A percentile compares a stretch with the other conserved stretches of the same genome.
Conservation (phyloP, 1,139 yeast genomes). For the Pichia sp. region DNA sequence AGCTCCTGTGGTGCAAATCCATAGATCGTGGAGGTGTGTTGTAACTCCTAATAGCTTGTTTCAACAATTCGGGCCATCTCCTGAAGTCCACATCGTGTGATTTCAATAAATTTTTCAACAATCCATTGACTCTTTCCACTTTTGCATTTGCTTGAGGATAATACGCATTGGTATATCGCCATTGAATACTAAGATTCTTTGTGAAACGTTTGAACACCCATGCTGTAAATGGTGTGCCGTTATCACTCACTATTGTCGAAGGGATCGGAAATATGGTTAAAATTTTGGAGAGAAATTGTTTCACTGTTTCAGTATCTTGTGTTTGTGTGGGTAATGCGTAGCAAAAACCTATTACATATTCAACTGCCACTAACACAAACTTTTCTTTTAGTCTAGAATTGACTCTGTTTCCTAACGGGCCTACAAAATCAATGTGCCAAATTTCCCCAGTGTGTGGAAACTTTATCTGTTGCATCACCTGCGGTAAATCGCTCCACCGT, state of each 20-base stretch:
- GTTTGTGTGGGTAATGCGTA: no score
- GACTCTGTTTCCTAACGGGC: no score
- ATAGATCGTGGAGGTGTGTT: background rate
- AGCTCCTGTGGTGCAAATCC: conserved; percentile 7
- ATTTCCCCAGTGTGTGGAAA: no score
- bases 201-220: background rate
- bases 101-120: background rate
- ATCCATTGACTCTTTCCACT: background rate
- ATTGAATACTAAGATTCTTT: background rate
- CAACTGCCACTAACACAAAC: no score
- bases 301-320: no score
- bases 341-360: no score
- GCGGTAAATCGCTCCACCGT: no score
- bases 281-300: no score
- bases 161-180: background rate
- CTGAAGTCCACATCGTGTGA: background rate
- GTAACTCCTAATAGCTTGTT: background rate
- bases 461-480: no score
- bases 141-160: background rate
- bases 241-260: background rate
- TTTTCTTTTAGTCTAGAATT: no score
- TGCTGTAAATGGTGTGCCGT: background rate
- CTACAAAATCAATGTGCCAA: no score
- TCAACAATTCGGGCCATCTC: background rate
- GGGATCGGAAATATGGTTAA: no score